Percentiles rank a stretch among this genome's conserved stretches.
Conservation (phyloP, 2,329 filamentous ascomycete species). For the Mycosphaerella sp. region DNA sequence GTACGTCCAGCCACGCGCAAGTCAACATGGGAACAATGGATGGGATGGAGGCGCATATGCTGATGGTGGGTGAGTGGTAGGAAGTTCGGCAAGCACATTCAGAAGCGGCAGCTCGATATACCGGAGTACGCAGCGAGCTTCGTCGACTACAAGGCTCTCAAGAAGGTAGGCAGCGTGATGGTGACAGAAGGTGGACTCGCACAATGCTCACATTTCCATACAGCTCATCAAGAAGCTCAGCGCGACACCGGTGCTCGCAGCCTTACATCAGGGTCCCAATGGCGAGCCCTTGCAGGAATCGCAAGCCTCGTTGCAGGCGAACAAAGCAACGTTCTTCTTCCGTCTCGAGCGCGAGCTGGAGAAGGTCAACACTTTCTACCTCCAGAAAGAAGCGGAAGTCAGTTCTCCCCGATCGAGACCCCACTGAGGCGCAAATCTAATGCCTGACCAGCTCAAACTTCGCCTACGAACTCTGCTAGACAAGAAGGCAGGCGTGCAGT, state of each 20-base stretch:
- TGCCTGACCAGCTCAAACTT: constrained; percentile 66
- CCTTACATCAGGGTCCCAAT: constrained; percentile 57
- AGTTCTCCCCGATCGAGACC: constrained; percentile 27
- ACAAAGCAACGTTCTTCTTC: constrained; percentile 99
- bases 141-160: constrained; percentile 98
- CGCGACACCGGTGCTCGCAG: constrained; percentile 74
- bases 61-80: constrained; percentile 43
- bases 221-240: constrained; percentile 98
- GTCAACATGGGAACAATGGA: neutral
- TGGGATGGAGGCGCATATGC: constrained; percentile 7
- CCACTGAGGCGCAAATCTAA: constrained; percentile 6
- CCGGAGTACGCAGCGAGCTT: constrained; percentile 99
- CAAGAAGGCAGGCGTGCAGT: constrained; percentile 88
- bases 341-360: constrained; percentile 94
- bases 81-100: constrained; percentile 99
- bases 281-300: constrained; percentile 55
- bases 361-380: constrained; percentile 96
- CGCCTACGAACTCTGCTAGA: constrained; percentile 86
- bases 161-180: constrained; percentile 62
- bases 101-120: constrained; percentile 97
- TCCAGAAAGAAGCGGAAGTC: constrained; percentile 97
- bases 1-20: constrained; percentile 7
- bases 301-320: constrained; percentile 86
- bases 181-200: neutral
- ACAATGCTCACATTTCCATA: constrained; percentile 12